phyloP scores from a whole-genome alignment of 441 rosid species.

The Erodium chrysanthum region DNA sequence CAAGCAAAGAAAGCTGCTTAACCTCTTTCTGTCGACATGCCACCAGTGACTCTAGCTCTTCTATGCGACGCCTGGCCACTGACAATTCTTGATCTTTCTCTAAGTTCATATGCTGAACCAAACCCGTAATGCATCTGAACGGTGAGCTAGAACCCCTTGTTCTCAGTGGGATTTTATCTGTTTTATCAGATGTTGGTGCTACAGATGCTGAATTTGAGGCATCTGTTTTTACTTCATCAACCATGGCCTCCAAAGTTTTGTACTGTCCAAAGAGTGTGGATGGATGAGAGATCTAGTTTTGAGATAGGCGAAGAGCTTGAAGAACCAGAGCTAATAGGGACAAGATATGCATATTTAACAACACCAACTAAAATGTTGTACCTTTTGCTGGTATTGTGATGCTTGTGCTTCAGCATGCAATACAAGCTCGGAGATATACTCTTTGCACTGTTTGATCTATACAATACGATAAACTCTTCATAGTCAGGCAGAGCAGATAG shows the following conservation, averaged over 20 bases:
- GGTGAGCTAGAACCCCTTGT: conserved; percentile 91
- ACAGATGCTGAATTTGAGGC: conserved; percentile 35
- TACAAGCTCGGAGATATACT: conserved; percentile 64
- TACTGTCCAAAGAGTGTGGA: conserved; percentile 43
- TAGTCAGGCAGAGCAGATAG: conserved; percentile 2
- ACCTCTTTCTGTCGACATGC: conserved; percentile 77
- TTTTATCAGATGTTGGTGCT: conserved; percentile 33
- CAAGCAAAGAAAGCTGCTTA: conserved; percentile 9
- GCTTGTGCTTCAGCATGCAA: conserved; percentile 95
- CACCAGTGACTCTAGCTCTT: conserved; percentile 56
- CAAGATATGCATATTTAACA: background rate
- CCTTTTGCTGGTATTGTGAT: conserved; percentile 80
- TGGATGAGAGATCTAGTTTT: conserved; percentile 10
- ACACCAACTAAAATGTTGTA: conserved; percentile 18
- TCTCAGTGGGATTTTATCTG: conserved; percentile 45
- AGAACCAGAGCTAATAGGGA: conserved; percentile 6
- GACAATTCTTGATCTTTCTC: conserved; percentile 84
- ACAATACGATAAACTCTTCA: conserved; percentile 21
- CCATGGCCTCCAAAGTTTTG: conserved; percentile 70
- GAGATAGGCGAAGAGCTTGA: background rate
- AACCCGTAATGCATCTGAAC: conserved; percentile 80
- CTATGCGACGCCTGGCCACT: conserved; percentile 47
- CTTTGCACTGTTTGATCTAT: conserved; percentile 67
- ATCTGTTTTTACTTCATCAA: conserved; percentile 48
- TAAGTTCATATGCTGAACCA: conserved; percentile 76